Evolutionary conservation across 2,329 filamentous ascomycete genomes (phyloP), one percentile per base, ranked within the genome.

Genomic region (Corynespora cassiicola): DNA sequence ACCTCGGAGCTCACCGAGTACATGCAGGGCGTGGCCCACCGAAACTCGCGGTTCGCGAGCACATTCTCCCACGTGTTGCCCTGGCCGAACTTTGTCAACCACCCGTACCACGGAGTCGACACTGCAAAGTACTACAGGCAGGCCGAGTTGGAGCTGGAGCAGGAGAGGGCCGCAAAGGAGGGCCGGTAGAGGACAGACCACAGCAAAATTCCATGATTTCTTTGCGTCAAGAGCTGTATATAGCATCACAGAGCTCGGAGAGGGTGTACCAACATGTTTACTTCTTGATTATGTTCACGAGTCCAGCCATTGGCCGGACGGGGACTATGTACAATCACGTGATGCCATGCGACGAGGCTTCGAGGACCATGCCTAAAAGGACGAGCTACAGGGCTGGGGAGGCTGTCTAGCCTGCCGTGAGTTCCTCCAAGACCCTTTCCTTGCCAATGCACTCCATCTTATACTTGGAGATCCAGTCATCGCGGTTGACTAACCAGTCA

Each of bases 1-100:
- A 82, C 80, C 59, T 89, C 85, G 61, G 75, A 75, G 36, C 74
- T 96, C 59, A 87, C 86, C 41, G 85, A 91, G 50, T 89, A 96
- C 73, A 87, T 96, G 78, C 94, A 99, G 74, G 94, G 92, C 44
- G 87, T 96, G 24, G 91, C 94, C 35, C 84, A 89, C 43, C 80
- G 94, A 58, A 95, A 99, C 76, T 96, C 90, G 63, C 81, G 94
- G 65, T 97, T 96, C 77, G 86, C 88, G 23, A 87, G 87, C 25
- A 77, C 94, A 20, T 94, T 92, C 71, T 75, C 88, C 52, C 87
- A 90, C 65, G 82, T 92, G 37, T 75, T 99, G 39, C 91, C 92
- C 24, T 97, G 91, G 94, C 92, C 96, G 75, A 99, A 99, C 78
- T 87, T 99, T 74, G 92, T 96, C 64, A 97, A 99, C 74, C 94